Evolutionary conservation across 306 rosid genomes (phyloP).

Genomic region (Sechiopsis laciniata): DNA sequence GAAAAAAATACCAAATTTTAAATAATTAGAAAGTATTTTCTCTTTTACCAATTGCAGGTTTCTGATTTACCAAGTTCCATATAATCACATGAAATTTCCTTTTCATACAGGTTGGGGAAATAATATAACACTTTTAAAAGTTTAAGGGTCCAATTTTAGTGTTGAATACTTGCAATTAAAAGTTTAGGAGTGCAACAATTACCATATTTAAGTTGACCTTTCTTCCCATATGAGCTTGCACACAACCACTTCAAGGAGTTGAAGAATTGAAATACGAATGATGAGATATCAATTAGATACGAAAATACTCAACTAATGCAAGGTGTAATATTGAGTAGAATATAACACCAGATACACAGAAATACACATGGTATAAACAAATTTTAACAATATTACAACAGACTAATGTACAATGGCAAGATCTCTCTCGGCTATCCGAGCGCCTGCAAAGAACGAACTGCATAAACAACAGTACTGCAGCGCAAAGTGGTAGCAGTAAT

Average conservation of each 20-base stretch:
- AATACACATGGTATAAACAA: slow-evolving; percentile 11
- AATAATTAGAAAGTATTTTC: too few species aligned
- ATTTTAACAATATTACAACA: slow-evolving; percentile 7
- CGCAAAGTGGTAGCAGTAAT: background rate
- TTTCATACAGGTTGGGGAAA: background rate
- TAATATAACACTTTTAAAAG: too few species aligned
- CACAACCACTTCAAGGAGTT: too few species aligned
- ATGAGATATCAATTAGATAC: background rate
- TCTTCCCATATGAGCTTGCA: too few species aligned
- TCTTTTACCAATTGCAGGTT: too few species aligned
- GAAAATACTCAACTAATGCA: background rate
- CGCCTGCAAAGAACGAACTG: background rate
- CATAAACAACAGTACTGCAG: background rate
- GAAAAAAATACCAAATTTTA: too few species aligned
- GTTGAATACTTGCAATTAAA: too few species aligned
- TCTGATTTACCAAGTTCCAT: too few species aligned
- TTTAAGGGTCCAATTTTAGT: too few species aligned
- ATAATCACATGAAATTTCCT: background rate
- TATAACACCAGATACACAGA: slow-evolving; percentile 9
- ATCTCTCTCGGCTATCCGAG: background rate
- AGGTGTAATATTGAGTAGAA: background rate
- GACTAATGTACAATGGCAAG: background rate
- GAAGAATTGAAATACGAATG: too few species aligned
- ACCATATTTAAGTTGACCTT: too few species aligned
- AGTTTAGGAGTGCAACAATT: too few species aligned